Percentiles rank a stretch among this genome's conserved stretches.
These are phyloP conservation scores for Saccharum officinarum DNA, from an alignment of 176 grass and related monocot genomes.

Conservation along the genomic window DNA sequence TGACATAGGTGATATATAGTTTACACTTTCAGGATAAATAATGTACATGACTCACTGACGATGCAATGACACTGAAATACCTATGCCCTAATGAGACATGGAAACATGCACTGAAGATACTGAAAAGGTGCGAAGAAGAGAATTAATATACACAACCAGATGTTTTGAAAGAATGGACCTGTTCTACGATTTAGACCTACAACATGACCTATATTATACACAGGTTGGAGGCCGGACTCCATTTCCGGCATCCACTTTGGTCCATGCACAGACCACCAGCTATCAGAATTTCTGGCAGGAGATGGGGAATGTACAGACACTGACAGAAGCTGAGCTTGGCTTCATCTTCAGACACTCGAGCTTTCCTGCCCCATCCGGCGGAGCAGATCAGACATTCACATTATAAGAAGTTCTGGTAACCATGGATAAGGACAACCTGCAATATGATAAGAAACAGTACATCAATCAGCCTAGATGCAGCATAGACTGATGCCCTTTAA, in stretches of 20 bases:
- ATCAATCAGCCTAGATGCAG: conserved; percentile 9
- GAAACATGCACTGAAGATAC: conserved; percentile 24
- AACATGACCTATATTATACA: conserved; percentile 61
- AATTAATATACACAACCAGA: conserved; percentile 50
- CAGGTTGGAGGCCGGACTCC: conserved; percentile 55
- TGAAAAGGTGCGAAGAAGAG: background rate
- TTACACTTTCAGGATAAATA: conserved; percentile 36
- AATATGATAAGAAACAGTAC: conserved; percentile 3
- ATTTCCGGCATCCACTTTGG: conserved; percentile 54
- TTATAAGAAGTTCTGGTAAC: conserved; percentile 48
- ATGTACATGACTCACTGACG: conserved; percentile 21
- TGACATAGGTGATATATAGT: conserved; percentile 23
- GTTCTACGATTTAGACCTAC: conserved; percentile 50
- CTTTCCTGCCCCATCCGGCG: conserved; percentile 43
- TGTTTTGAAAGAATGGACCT: conserved; percentile 52
- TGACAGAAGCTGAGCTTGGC: conserved; percentile 44
- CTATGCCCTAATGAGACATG: conserved; percentile 25
- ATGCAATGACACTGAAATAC: conserved; percentile 3
- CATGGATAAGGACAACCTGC: conserved; percentile 50
- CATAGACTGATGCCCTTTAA: background rate
- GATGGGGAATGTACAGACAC: conserved; percentile 58
- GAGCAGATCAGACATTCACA: conserved; percentile 45
- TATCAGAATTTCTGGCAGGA: conserved; percentile 56
- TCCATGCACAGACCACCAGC: conserved; percentile 51
- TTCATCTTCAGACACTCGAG: conserved; percentile 38